Percentiles rank a stretch among this genome's conserved stretches.
phyloP scores from a whole-genome alignment of 129 eudicot genomes.

The Oenanthe sinensis region DNA sequence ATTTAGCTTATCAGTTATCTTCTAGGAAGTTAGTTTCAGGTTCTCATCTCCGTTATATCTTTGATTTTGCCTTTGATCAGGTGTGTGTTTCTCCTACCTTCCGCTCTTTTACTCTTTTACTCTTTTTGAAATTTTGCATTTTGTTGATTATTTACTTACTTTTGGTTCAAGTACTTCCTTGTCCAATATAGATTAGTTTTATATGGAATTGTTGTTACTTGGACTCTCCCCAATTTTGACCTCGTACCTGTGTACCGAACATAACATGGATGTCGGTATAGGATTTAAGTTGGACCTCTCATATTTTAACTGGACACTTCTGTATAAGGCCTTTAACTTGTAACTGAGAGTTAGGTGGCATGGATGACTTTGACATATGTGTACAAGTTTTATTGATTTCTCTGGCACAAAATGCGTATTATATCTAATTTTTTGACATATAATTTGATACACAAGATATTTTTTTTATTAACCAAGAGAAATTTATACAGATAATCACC shows the following conservation, averaged over 20 bases:
- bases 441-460: not conserved
- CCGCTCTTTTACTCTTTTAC: not conserved
- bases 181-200: not conserved
- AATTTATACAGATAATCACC: not conserved
- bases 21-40: conserved; percentile 40
- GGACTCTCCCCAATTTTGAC: too few species aligned
- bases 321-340: too few species aligned
- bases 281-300: too few species aligned
- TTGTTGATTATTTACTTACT: too few species aligned
- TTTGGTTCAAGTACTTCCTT: not conserved
- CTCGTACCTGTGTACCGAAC: too few species aligned
- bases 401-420: too few species aligned
- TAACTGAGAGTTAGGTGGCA: not conserved
- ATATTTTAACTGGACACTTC: too few species aligned
- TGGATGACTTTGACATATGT: too few species aligned
- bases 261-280: too few species aligned
- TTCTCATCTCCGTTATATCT: conserved; percentile 36
- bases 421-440: too few species aligned
- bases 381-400: too few species aligned
- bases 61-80: conserved; percentile 85
- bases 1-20: conserved; percentile 48
- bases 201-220: not conserved
- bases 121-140: too few species aligned
- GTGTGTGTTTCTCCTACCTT: conserved; percentile 3
- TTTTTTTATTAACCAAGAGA: not conserved